Conservation (phyloP, 805 yeast species). For the Candida vartiovaarae region DNA sequence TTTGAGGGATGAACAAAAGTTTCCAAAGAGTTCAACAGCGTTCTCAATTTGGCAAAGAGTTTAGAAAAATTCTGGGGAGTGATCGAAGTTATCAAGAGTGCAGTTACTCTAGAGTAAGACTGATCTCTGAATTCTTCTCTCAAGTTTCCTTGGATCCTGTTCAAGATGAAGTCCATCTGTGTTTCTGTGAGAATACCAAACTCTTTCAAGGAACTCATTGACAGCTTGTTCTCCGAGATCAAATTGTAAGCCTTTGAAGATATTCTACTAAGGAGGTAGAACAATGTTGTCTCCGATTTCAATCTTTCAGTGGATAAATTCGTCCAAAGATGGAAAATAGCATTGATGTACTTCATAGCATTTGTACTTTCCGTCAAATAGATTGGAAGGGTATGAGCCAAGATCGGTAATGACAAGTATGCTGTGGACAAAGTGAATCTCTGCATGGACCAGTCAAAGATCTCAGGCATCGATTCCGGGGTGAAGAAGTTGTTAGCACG, state of each 20-base stretch:
- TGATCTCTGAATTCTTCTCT: constrained; percentile 27
- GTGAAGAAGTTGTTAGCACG: constrained; percentile 50
- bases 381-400: constrained; percentile 48
- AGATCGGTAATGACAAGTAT: constrained; percentile 41
- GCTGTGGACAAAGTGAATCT: constrained; percentile 50
- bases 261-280: constrained; percentile 57
- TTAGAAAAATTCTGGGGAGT: constrained; percentile 40
- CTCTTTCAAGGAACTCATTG: constrained; percentile 32
- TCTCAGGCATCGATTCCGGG: constrained; percentile 35
- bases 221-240: constrained; percentile 24
- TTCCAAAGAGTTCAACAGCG: constrained; percentile 59
- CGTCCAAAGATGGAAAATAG: constrained; percentile 69
- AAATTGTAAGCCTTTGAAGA: constrained; percentile 40
- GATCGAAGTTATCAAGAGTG: constrained; percentile 57
- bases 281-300: constrained; percentile 51
- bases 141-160: constrained; percentile 39
- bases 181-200: constrained; percentile 58
- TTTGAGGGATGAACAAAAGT: constrained; percentile 92
- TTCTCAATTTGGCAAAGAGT: constrained; percentile 43
- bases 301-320: constrained; percentile 36
- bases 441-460: constrained; percentile 45
- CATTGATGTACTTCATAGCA: constrained; percentile 51
- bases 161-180: constrained; percentile 57
- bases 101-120: constrained; percentile 35
- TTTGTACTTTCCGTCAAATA: constrained; percentile 28